These are phyloP conservation scores for Hypoxylon perforatum DNA, from an alignment of 495 filamentous ascomycete genomes.

Conservation along the genomic window DNA sequence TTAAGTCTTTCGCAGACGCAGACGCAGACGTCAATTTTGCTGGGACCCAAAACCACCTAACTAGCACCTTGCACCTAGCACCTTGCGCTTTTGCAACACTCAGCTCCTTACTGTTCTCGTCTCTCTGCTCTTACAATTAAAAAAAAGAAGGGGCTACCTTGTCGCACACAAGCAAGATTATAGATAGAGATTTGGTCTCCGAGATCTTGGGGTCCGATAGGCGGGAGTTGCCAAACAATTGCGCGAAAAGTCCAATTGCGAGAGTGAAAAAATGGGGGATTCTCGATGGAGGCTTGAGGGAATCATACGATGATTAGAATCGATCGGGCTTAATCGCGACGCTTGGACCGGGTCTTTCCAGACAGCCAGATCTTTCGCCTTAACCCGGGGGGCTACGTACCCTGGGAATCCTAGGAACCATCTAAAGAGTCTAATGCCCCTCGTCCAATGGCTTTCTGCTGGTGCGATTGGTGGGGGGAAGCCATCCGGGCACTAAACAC, in stretches of 20 bases:
- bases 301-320: slow-evolving; percentile 35
- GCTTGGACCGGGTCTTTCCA: slow-evolving; percentile 10
- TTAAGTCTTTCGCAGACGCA: too few species aligned
- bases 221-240: slow-evolving; percentile 23
- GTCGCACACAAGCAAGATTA: slow-evolving; percentile 31
- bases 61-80: too few species aligned
- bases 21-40: too few species aligned
- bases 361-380: slow-evolving; percentile 28
- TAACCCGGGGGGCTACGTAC: too few species aligned
- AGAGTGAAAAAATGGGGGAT: slow-evolving; percentile 29
- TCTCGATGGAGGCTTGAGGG: slow-evolving; percentile 32
- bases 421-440: too few species aligned
- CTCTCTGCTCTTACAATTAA: neutral
- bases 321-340: slow-evolving; percentile 40
- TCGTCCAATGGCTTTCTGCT: slow-evolving; percentile 18
- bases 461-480: slow-evolving; percentile 19
- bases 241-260: slow-evolving; percentile 33
- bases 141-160: slow-evolving; percentile 11
- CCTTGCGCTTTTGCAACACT: too few species aligned
- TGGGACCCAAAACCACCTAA: too few species aligned
- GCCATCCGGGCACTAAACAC: neutral
- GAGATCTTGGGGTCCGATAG: slow-evolving; percentile 42
- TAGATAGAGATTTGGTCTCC: slow-evolving; percentile 36
- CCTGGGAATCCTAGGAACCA: too few species aligned
- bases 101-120: too few species aligned